Percentiles rank a stretch among this genome's conserved stretches.
These are phyloP conservation scores for Aspergillus persii DNA, from an alignment of 2,329 filamentous ascomycete genomes.

Conservation along the genomic window DNA sequence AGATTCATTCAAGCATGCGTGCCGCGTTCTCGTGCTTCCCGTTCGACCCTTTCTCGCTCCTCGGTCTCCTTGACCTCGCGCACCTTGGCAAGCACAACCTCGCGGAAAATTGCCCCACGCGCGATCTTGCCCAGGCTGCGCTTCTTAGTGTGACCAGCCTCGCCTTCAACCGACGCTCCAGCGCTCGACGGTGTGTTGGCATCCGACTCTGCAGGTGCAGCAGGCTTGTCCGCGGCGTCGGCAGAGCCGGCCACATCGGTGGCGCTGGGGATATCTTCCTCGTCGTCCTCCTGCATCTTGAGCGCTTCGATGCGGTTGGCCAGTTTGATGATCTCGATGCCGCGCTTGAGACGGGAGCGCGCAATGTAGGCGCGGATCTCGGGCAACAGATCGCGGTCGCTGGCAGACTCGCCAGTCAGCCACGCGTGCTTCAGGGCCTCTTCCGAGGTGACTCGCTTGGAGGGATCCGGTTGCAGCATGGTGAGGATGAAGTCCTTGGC, in stretches of 20 bases:
- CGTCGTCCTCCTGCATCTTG: constrained; percentile 87
- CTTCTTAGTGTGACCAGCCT: constrained; percentile 42
- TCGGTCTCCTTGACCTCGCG: constrained; percentile 87
- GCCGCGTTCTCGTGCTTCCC: constrained; percentile 46
- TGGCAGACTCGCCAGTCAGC: constrained; percentile 87
- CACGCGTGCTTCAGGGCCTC: constrained; percentile 79
- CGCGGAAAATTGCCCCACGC: constrained; percentile 78
- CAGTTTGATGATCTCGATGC: constrained; percentile 94
- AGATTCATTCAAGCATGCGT: neutral
- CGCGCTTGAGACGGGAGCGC: constrained; percentile 83
- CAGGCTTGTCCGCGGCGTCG: constrained; percentile 15
- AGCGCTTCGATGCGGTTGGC: constrained; percentile 92
- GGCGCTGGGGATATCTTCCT: constrained; percentile 63
- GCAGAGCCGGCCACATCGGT: constrained; percentile 61
- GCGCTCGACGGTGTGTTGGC: constrained; percentile 12
- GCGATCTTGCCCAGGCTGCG: constrained; percentile 57
- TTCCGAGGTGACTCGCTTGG: constrained; percentile 74
- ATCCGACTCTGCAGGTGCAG: constrained; percentile 21
- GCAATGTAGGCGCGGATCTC: constrained; percentile 95
- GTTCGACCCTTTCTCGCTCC: constrained; percentile 67
- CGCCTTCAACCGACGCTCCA: constrained; percentile 17
- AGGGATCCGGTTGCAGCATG: constrained; percentile 75
- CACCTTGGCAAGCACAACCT: constrained; percentile 91
- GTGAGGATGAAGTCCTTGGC: constrained; percentile 90
- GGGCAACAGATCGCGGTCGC: constrained; percentile 93